Percentiles rank a stretch among this genome's conserved stretches.
phyloP scores from a whole-genome alignment of 768 basidiomycete genomes.

The Russula brevipes region DNA sequence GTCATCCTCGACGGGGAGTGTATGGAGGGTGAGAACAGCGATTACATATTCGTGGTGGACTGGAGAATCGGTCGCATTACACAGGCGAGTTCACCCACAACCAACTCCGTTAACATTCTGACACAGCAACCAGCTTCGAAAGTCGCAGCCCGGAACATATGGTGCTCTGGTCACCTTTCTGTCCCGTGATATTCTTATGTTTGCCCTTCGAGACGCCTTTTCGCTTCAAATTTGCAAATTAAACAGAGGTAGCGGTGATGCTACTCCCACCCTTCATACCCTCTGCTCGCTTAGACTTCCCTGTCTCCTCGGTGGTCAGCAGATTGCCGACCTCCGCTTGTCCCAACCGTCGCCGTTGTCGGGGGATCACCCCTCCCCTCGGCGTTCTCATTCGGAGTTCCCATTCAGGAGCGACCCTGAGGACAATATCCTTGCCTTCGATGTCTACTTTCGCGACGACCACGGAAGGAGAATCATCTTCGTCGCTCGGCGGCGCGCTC shows the following conservation, averaged over 20 bases:
- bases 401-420: slow-evolving; percentile 16
- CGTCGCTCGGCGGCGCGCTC: slow-evolving; percentile 7
- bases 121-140: slow-evolving; percentile 6
- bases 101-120: background rate
- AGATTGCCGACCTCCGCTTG: slow-evolving; percentile 2
- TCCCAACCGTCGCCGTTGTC: slow-evolving; percentile 10
- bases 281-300: slow-evolving; percentile 8
- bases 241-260: background rate
- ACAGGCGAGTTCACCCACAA: background rate
- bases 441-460: background rate
- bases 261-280: background rate
- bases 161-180: slow-evolving; percentile 8
- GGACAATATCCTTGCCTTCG: slow-evolving; percentile 14
- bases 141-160: background rate
- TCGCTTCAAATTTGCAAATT: slow-evolving; percentile 9
- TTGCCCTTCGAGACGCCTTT: background rate
- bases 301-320: background rate
- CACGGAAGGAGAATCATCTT: slow-evolving; percentile 15
- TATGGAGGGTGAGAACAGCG: background rate
- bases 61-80: slow-evolving; percentile 15
- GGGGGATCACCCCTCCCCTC: background rate
- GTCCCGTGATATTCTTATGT: slow-evolving; percentile 1
- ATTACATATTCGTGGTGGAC: slow-evolving; percentile 9
- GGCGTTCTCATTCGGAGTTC: background rate
- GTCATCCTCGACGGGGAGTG: background rate